Base-by-base conservation (phyloP, 2,329 filamentous ascomycete species). In the Neophaeococcomyces mojaviensis region DNA sequence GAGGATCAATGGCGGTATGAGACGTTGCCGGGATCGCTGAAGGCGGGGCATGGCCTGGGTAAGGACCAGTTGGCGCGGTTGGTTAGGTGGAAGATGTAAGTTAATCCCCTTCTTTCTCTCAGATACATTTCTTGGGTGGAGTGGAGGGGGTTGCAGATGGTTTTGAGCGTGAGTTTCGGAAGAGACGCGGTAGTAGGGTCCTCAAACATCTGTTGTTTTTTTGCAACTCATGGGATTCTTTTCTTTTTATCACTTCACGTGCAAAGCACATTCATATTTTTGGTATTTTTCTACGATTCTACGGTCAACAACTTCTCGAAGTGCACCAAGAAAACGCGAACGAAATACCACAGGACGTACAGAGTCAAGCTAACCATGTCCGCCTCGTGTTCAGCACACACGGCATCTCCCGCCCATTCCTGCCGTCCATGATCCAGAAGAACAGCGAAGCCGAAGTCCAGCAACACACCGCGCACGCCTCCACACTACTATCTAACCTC, bases 1-100 rank as follows among this genome's bases (percentile, higher is more conserved):
- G 49, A 68, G 20, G 66, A 70, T 52, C 37, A 43, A 8, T 68
- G 64, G 61, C 58, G 68, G 24, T 70, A 68, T 53, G 58, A 59
- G 19, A 50, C 31, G 10, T 48, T 69, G 15, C 65, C 66, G 0
- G 43, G 24, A 6, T 16, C 47, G 2, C 19, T 68, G 20, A 49
- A 46, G 24, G 46, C 47, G 39, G 51, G 47, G 39, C 38, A 50
- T 20, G 47, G 49, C 13, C 28, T 55, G n/a, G 39, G 46, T 16
- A 52, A 58, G 8, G 49, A 54, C 3, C 52, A 49, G n/a, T 37
- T 68, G 30, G 54, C 64, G 39, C 56, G 51, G 39, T 51, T 68
- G 41, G 65, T 70, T 53, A 64, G 68, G 38, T 71, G 68, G 68
- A 70, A 70, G 51, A 56, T 66, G 68, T 70, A 54, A 56, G 63